Evolutionary conservation across 176 grass and related monocot genomes (phyloP), one percentile per base, ranked within the genome.

Genomic region (Dendrocalamus sinicus): DNA sequence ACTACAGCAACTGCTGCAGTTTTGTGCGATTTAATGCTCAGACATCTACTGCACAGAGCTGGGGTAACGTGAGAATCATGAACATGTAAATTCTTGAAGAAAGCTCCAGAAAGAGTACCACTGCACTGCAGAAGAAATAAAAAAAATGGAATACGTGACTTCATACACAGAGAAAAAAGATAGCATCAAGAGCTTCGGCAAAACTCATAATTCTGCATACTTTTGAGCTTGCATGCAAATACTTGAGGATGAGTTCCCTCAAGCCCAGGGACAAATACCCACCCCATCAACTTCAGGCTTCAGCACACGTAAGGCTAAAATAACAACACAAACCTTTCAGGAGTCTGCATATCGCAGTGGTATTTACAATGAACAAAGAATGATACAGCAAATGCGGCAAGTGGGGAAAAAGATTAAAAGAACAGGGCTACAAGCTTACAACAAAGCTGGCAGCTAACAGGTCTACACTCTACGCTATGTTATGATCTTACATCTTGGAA

Each of bases 321-420:
- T 40, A 53, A 9, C 46, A 15, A 35, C 47, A 66, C 23, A 53
- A 45, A 59, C 16, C 1, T 59, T 70, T 37, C 8, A 11, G 44
- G 61, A 68, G 10, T 23, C 37, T 6, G 10, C 22, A 22, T 3
- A 47, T 50, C 6, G 4, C 17, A 12, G 41, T 77, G 16, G n/a
- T 28, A 78, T 73, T 83, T 51, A 68, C 80, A 74, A 28, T 43
- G 67, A 44, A 79, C 47, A 79, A 66, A 79, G 12, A 66, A 19
- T 23, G 19, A 76, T 77, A 53, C 80, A 46, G 28, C 5, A 69
- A 69, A 4, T 43, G 40, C 41, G 19, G n/a, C 44, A 58, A 82
- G 22, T 71, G 19, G 44, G 8, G 28, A 19, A 24, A 68, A 67
- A 22, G 30, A 80, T 70, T 72, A 12, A 58, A 68, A 76, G 10